Base-by-base conservation (phyloP, 2,329 filamentous ascomycete species). In the Botryotinia convoluta region DNA sequence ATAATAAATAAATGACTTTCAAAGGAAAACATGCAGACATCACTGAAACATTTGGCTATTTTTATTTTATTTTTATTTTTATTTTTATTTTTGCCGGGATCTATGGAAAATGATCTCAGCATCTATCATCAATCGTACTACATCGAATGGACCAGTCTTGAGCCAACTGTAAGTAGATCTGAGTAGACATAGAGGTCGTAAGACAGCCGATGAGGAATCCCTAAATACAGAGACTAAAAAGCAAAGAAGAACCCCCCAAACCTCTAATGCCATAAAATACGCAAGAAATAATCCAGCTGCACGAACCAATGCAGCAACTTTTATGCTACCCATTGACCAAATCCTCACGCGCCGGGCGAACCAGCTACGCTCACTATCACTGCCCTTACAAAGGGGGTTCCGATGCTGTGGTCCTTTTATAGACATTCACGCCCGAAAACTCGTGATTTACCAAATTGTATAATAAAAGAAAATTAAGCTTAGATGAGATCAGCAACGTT, bases 401-500 rank as follows among this genome's bases (percentile, higher is more conserved):
- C 72, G 76, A 32, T 60, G 73, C 75, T 62, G 65, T 69, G 37
- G 48, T 32, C 65, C 14, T 42, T 69, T 12, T 26, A 42, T 42
- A 59, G 65, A 69, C 48, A 69, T 57, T 14, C 65, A 69, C 48
- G 48, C n/a, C 37, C 48, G 73, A 76, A 73, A 76, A 79, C 76
- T 59, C 77, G 79, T 80, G 80, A 81, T 78, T 75, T 79, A 79
- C 79, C 78, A 75, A 78, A 75, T 71, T 75, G 74, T 76, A 18
- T 68, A 73, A 65, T 63, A 65, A 63, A 65, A 60, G 75, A 73
- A 73, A 71, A 57, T 69, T 75, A 73, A 73, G 75, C 76, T 90
- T 91, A 92, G 84, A 92, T 92, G 80, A 92, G 89, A 81, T 92
- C 90, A 80, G 90, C 90, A 80, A 92, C 90, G 85, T 92, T 92